A percentile compares a stretch with the other conserved stretches of the same genome.
phyloP scores from a whole-genome alignment of 495 filamentous ascomycete genomes.

The Aspergillus mulundensis region DNA sequence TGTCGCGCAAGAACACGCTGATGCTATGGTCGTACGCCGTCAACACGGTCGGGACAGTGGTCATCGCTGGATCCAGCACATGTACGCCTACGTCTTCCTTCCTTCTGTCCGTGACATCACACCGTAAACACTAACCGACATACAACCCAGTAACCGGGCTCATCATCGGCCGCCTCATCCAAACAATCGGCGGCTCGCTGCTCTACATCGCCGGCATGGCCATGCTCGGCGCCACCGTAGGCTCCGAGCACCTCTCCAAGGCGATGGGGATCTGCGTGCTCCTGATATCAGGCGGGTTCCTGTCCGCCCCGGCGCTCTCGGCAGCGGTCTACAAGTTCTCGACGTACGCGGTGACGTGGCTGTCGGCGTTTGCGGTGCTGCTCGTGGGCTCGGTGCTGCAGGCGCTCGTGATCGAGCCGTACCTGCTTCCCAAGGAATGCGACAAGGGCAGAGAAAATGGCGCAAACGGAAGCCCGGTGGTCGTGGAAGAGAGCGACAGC shows the following conservation, averaged over 20 bases:
- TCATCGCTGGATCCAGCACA: conserved; percentile 11
- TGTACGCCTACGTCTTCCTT: conserved; percentile 10
- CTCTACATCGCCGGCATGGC: conserved; percentile 30
- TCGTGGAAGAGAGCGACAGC: neutral
- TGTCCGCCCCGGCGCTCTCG: conserved; percentile 22
- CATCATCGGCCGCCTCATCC: conserved; percentile 27
- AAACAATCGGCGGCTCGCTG: conserved; percentile 24
- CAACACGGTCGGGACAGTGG: conserved; percentile 17
- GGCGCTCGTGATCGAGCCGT: conserved; percentile 7
- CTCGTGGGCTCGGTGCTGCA: conserved; percentile 4
- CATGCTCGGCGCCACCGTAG: conserved; percentile 26
- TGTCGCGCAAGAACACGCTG: conserved; percentile 14
- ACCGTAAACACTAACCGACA: too few relatives aligned
- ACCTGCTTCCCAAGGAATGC: neutral
- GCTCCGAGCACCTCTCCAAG: conserved; percentile 16
- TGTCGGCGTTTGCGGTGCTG: conserved; percentile 1
- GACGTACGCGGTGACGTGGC: conserved; percentile 9
- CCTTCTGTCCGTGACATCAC: too few relatives aligned
- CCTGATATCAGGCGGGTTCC: conserved; percentile 21
- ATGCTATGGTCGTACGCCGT: conserved; percentile 17
- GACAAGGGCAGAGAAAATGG: neutral
- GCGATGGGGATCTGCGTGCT: conserved; percentile 20
- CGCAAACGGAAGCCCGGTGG: too few relatives aligned
- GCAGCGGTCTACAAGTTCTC: conserved; percentile 20
- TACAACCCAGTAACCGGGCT: conserved; percentile 19